phyloP scores from a whole-genome alignment of 2,329 filamentous ascomycete genomes.

The Xenoacremonium recifei region DNA sequence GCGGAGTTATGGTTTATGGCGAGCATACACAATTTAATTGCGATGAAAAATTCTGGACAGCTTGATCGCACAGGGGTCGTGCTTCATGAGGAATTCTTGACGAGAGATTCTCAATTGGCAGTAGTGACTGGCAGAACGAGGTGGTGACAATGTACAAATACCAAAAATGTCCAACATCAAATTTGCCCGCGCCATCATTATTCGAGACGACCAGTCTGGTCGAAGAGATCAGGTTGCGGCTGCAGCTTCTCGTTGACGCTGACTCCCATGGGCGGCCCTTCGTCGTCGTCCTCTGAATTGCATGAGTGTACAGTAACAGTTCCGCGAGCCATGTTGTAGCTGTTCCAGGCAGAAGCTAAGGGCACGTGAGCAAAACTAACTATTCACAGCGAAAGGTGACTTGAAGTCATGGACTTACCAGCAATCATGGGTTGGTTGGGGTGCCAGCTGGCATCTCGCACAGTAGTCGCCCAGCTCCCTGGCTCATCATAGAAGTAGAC shows the following conservation, averaged over 20 bases:
- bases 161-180: slow-evolving; percentile 10
- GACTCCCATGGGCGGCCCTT: slow-evolving; percentile 56
- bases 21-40: slow-evolving; percentile 23
- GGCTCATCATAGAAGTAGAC: slow-evolving; percentile 57
- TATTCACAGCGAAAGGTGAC: neutral
- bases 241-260: slow-evolving; percentile 61
- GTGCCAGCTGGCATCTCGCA: slow-evolving; percentile 89
- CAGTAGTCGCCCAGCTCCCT: slow-evolving; percentile 70
- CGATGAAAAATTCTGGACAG: slow-evolving; percentile 16
- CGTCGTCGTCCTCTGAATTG: slow-evolving; percentile 68
- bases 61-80: slow-evolving; percentile 12
- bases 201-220: slow-evolving; percentile 15
- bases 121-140: slow-evolving; percentile 5
- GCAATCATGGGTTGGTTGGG: slow-evolving; percentile 78
- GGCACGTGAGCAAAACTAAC: neutral
- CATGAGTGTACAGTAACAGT: slow-evolving; percentile 78
- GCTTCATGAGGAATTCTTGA: too few species aligned
- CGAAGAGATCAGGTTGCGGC: slow-evolving; percentile 29
- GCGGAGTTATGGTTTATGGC: slow-evolving; percentile 28
- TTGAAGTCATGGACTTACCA: slow-evolving; percentile 40
- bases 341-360: slow-evolving; percentile 78
- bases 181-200: slow-evolving; percentile 17
- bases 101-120: slow-evolving; percentile 2
- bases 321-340: slow-evolving; percentile 68
- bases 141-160: slow-evolving; percentile 25